A percentile compares a stretch with the other conserved stretches of the same genome.
Evolutionary conservation across 371 early-diverging fungal genomes (phyloP).

Genomic region (Circinella umbellata): DNA sequence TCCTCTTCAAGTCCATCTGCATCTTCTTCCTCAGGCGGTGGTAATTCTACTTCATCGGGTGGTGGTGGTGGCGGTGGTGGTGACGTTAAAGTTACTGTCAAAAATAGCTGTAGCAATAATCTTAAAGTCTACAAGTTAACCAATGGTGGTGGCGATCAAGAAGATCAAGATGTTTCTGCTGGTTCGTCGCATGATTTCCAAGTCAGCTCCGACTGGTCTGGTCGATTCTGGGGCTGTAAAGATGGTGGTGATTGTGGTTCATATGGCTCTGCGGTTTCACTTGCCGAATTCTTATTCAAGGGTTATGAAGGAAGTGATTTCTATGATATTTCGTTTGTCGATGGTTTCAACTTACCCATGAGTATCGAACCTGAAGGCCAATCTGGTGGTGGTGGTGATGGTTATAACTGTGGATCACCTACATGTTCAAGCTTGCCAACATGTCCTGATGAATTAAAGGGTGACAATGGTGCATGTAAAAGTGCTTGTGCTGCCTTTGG

Average conservation of each 20-base stretch:
- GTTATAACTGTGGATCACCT: slow-evolving; percentile 22
- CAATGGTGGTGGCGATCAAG: slow-evolving; percentile 19
- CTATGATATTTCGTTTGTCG: slow-evolving; percentile 43
- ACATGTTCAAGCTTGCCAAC: slow-evolving; percentile 18
- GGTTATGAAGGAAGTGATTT: slow-evolving; percentile 32
- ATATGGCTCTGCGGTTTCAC: slow-evolving; percentile 34
- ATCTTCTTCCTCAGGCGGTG: slow-evolving; percentile 1
- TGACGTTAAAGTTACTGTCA: slow-evolving; percentile 38
- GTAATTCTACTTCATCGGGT: slow-evolving; percentile 12
- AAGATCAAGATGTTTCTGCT: slow-evolving; percentile 3
- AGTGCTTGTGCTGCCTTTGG: slow-evolving; percentile 24
- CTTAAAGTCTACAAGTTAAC: slow-evolving; percentile 40
- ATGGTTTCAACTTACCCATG: slow-evolving; percentile 30
- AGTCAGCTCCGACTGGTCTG: slow-evolving; percentile 28
- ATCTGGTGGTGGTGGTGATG: slow-evolving; percentile 3
- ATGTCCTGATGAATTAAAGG: slow-evolving; percentile 21
- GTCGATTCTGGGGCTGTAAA: slow-evolving; percentile 41
- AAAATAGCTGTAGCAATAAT: slow-evolving; percentile 35
- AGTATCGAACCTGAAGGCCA: slow-evolving; percentile 19
- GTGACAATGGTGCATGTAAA: slow-evolving; percentile 21
- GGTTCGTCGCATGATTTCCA: slow-evolving; percentile 13
- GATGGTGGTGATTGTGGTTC: slow-evolving; percentile 19
- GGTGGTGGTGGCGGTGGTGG: neutral
- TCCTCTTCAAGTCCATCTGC: neutral
- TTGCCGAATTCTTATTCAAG: slow-evolving; percentile 40